Percentiles rank a stretch among this genome's conserved stretches.
These are phyloP conservation scores for Pittosporum tobira DNA, from an alignment of 129 eudicot species.

Conservation along the genomic window DNA sequence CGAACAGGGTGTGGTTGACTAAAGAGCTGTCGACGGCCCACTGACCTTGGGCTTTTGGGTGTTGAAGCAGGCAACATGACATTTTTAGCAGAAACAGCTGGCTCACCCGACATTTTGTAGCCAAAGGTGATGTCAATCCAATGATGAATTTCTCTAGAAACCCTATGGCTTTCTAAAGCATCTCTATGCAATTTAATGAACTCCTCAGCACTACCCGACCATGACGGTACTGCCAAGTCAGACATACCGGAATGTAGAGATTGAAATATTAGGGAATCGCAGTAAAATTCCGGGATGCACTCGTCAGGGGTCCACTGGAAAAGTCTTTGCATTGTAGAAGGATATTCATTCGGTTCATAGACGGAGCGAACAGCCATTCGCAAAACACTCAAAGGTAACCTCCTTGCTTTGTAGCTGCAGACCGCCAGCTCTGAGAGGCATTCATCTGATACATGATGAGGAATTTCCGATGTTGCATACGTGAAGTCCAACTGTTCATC, in stretches of 20 bases:
- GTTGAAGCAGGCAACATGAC: slow-evolving; percentile 82
- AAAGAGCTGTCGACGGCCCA: slow-evolving; percentile 89
- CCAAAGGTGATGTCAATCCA: slow-evolving; percentile 98
- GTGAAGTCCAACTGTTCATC: slow-evolving; percentile 97
- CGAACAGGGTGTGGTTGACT: slow-evolving; percentile 86
- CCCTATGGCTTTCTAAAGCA: slow-evolving; percentile 79
- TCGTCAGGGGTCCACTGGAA: slow-evolving; percentile 99
- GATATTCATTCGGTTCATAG: slow-evolving; percentile 97
- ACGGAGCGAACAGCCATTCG: slow-evolving; percentile 91
- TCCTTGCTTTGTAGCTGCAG: slow-evolving; percentile 97
- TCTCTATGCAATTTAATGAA: slow-evolving; percentile 74
- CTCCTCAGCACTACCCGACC: slow-evolving; percentile 82
- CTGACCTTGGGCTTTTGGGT: slow-evolving; percentile 48
- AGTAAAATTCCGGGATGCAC: slow-evolving; percentile 93
- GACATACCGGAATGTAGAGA: slow-evolving; percentile 83
- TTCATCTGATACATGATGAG: slow-evolving; percentile 97
- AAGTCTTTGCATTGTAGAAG: slow-evolving; percentile 89
- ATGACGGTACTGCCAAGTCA: slow-evolving; percentile 78
- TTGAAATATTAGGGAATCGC: slow-evolving; percentile 66
- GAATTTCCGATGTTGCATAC: slow-evolving; percentile 82
- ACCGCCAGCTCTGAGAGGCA: slow-evolving; percentile 96
- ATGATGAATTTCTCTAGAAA: slow-evolving; percentile 65
- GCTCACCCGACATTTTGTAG: slow-evolving; percentile 87
- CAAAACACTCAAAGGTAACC: slow-evolving; percentile 81
- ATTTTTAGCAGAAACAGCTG: slow-evolving; percentile 85